A percentile compares a stretch with the other conserved stretches of the same genome.
Conservation (phyloP, 305 asterid species). For the Coffea humblotiana region DNA sequence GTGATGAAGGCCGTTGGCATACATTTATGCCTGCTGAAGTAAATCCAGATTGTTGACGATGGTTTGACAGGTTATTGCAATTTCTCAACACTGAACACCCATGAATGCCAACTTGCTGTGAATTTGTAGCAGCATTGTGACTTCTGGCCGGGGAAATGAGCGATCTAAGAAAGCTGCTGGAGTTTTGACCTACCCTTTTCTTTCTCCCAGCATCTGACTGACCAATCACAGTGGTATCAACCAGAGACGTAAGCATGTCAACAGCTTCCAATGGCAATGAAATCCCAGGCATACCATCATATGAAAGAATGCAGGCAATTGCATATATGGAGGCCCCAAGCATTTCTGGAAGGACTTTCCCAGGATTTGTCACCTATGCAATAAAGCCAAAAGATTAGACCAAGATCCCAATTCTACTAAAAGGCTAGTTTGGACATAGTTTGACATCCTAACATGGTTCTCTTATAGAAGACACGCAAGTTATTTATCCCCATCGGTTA, state of each 20-base stretch:
- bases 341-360: conserved; percentile 59
- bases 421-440: no score
- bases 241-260: conserved; percentile 46
- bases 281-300: conserved; percentile 68
- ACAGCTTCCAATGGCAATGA: conserved; percentile 39
- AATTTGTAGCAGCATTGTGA: conserved; percentile 21
- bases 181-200: conserved; percentile 20
- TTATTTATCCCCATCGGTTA: background rate
- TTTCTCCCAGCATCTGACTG: conserved; percentile 28
- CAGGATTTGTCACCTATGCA: conserved; percentile 60
- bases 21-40: conserved; percentile 14
- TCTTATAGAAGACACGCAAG: background rate
- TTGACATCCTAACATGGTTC: background rate
- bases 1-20: conserved; percentile 15
- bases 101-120: conserved; percentile 20
- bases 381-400: background rate
- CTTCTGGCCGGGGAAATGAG: conserved; percentile 22
- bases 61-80: conserved; percentile 7
- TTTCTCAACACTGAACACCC: conserved; percentile 1
- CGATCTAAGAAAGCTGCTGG: conserved; percentile 32
- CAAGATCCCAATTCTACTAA: background rate
- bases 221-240: conserved; percentile 42
- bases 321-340: conserved; percentile 64
- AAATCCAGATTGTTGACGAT: conserved; percentile 14
- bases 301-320: conserved; percentile 56